Conservation (phyloP, 306 rosid genomes). For the Quercus alba region DNA sequence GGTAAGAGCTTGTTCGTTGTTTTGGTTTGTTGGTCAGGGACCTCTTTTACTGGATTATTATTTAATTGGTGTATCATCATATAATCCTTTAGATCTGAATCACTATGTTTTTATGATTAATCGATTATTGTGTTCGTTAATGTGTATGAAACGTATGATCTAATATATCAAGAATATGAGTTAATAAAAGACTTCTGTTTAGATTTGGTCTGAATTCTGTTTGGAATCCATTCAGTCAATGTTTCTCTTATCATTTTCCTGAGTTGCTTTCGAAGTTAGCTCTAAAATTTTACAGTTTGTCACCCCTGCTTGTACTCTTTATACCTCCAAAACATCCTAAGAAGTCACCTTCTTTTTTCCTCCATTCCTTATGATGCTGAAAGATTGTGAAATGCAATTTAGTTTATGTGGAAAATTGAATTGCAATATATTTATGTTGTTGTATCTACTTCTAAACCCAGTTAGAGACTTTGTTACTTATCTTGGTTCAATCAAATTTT, state of each 20-base stretch:
- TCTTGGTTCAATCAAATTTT: not conserved
- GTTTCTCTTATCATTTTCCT: not conserved
- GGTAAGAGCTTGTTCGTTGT: conserved; percentile 45
- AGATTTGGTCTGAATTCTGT: not conserved
- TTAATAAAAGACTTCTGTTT: not conserved
- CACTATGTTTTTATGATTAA: not conserved
- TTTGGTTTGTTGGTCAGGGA: conserved; percentile 2
- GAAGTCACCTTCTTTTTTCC: not conserved
- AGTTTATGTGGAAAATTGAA: not conserved
- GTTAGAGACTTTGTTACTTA: not conserved
- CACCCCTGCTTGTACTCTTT: not conserved
- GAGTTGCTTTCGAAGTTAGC: not conserved
- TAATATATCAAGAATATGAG: not conserved
- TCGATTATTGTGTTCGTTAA: not conserved
- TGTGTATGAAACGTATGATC: not conserved
- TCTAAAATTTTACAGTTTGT: not conserved
- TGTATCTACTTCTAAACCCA: not conserved
- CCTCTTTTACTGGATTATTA: not conserved
- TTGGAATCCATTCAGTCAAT: not conserved
- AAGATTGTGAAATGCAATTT: not conserved
- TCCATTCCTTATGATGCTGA: not conserved
- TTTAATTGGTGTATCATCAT: not conserved
- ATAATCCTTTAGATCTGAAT: not conserved
- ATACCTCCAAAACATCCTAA: not conserved
- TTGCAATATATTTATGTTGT: not conserved